Evolutionary conservation across 2,329 filamentous ascomycete species (phyloP), one percentile per base, ranked within the genome.

Genomic region (Cadophora luteo-olivacea): DNA sequence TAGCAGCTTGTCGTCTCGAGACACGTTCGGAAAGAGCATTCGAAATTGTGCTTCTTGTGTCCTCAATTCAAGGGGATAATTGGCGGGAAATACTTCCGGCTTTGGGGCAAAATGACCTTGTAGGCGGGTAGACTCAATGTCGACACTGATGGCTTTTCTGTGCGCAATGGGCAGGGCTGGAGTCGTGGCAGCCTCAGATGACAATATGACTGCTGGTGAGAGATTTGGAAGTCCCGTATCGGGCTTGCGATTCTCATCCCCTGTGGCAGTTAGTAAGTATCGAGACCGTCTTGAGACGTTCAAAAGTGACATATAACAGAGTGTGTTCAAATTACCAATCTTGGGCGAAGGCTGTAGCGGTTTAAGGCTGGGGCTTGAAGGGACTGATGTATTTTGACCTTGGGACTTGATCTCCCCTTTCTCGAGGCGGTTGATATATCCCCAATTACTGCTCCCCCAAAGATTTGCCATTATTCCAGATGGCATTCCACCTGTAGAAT

Each of bases 21-120:
- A 87, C 0, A 93, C 92, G 69, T 89, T 87, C 0, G 95, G 94
- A 80, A 99, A 99, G 0, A 99, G 84, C 65, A 97, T 89, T 8
- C 94, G 87, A 78, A 99, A 99, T 77, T 98, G 96, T 2, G 94
- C 92, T 76, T 97, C 93, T 78, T 99, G 97, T 3, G 92, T 90
- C 75, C 87, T 91, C 16, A 97, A 83, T 71, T 95, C 92, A 0
- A 90, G 80, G 0, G 96, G 96, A 78, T 99, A 99, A 73, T 91
- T 88, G 72, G 80, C 83, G 29, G 87, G 94, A 79, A 91, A 95
- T 67, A 82, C 86, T 76, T 79, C 78, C 24, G 75, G 70, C 61
- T 73, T 75, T 9, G 72, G 65, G 6, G 60, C 65, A 16, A 67
- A 69, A 41, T 72, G 71, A 41, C 48, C 69, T 29, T 74, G 72